A percentile compares a stretch with the other conserved stretches of the same genome.
Evolutionary conservation across 257 asterid genomes (phyloP).

Genomic region (Nicotiana benthamiana): DNA sequence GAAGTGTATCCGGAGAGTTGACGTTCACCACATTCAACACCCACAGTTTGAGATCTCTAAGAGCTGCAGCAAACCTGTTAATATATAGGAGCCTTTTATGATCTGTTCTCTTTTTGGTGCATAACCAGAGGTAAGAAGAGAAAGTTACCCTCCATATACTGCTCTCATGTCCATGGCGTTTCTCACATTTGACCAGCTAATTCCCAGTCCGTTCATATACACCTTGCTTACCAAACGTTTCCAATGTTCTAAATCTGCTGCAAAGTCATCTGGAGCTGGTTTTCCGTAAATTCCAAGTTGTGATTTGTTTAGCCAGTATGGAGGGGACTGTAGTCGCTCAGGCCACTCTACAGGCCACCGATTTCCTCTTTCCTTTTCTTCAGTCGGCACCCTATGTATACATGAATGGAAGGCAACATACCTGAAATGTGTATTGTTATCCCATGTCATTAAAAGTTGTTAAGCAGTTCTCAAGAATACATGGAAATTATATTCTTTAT

Average conservation of each 20-base stretch:
- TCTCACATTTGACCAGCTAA: slow-evolving; percentile 66
- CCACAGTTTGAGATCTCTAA: slow-evolving; percentile 73
- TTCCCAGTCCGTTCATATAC: slow-evolving; percentile 59
- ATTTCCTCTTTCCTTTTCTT: slow-evolving; percentile 62
- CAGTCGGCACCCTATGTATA: slow-evolving; percentile 52
- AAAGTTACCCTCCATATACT: slow-evolving; percentile 74
- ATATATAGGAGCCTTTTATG: background rate
- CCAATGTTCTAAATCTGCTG: slow-evolving; percentile 67
- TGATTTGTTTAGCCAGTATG: slow-evolving; percentile 69
- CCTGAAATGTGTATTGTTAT: slow-evolving; percentile 34
- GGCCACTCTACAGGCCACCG: slow-evolving; percentile 96
- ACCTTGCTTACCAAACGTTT: slow-evolving; percentile 43
- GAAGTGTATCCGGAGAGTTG: slow-evolving; percentile 80
- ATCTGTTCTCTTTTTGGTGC: background rate
- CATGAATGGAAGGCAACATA: slow-evolving; percentile 75
- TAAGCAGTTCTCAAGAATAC: background rate
- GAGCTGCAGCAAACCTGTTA: slow-evolving; percentile 81
- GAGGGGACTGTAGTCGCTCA: slow-evolving; percentile 48
- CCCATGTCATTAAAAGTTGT: background rate
- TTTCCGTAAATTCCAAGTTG: slow-evolving; percentile 73
- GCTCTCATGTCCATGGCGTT: slow-evolving; percentile 94
- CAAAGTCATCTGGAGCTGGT: slow-evolving; percentile 72
- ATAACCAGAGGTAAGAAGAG: slow-evolving; percentile 2
- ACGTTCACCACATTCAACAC: slow-evolving; percentile 79
- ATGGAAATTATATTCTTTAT: background rate